Evolutionary conservation across 176 grass and related monocot species (phyloP).

Genomic region (Oryza coarctata): DNA sequence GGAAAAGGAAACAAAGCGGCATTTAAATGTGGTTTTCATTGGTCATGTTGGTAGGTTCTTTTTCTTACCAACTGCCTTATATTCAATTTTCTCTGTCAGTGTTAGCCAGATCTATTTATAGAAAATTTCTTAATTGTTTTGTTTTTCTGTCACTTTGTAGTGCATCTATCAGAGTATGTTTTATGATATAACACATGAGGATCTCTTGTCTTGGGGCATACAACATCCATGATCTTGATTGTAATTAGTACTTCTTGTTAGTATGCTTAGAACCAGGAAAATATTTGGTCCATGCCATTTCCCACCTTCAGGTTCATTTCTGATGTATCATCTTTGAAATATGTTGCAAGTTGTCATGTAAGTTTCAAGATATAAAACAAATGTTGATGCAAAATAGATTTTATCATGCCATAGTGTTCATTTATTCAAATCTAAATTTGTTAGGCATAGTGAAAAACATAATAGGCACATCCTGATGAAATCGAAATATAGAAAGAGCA

Average conservation of each 20-base stretch:
- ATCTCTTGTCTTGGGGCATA: neutral
- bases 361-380: neutral
- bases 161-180: neutral
- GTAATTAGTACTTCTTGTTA: neutral
- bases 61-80: neutral
- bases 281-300: neutral
- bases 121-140: constrained; percentile 6
- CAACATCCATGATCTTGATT: neutral
- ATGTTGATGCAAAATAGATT: neutral
- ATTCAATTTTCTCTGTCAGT: neutral
- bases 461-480: too few relatives aligned
- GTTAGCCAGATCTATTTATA: neutral
- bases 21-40: constrained; percentile 98
- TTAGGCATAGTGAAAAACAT: too few relatives aligned
- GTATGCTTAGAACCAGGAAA: neutral
- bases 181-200: neutral
- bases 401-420: too few relatives aligned
- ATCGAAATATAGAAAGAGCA: too few relatives aligned
- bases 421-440: too few relatives aligned
- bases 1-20: constrained; percentile 55
- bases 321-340: neutral
- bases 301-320: neutral
- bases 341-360: neutral
- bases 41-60: constrained; percentile 83
- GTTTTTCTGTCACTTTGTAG: neutral